phyloP scores from a whole-genome alignment of 1,139 yeast species.

The Taiozyma onychis region DNA sequence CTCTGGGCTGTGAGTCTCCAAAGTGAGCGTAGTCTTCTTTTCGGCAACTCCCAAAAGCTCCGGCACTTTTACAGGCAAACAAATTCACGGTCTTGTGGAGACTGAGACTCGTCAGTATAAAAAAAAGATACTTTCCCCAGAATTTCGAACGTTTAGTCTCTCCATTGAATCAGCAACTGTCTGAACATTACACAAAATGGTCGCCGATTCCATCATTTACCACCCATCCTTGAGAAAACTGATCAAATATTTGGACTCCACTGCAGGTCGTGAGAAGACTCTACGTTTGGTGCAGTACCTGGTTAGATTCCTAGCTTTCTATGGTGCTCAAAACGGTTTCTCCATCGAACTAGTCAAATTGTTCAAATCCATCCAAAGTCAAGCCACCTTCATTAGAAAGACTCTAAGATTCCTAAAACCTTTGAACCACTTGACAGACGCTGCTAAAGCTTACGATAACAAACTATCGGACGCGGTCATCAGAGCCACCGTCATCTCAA shows the following conservation, averaged over 20 bases:
- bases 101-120: background rate
- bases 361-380: slow-evolving; percentile 48
- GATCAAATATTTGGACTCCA: slow-evolving; percentile 58
- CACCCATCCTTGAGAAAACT: slow-evolving; percentile 70
- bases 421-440: slow-evolving; percentile 63
- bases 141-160: background rate
- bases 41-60: background rate
- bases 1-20: too few relatives aligned
- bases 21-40: background rate
- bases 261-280: slow-evolving; percentile 75
- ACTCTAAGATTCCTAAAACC: slow-evolving; percentile 85
- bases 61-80: background rate
- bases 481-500: slow-evolving; percentile 51
- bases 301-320: slow-evolving; percentile 64
- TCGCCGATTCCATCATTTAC: slow-evolving; percentile 58
- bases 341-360: slow-evolving; percentile 43
- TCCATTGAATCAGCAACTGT: background rate
- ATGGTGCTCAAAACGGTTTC: slow-evolving; percentile 57
- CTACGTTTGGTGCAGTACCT: slow-evolving; percentile 79
- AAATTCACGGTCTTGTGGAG: background rate
- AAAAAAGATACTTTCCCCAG: background rate
- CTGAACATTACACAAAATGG: slow-evolving; percentile 37
- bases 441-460: slow-evolving; percentile 64
- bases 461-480: slow-evolving; percentile 63
- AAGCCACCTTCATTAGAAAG: slow-evolving; percentile 71